Evolutionary conservation across 2,329 filamentous ascomycete species (phyloP), one percentile per base, ranked within the genome.

Genomic region (Plectosphaerella cucumerina): DNA sequence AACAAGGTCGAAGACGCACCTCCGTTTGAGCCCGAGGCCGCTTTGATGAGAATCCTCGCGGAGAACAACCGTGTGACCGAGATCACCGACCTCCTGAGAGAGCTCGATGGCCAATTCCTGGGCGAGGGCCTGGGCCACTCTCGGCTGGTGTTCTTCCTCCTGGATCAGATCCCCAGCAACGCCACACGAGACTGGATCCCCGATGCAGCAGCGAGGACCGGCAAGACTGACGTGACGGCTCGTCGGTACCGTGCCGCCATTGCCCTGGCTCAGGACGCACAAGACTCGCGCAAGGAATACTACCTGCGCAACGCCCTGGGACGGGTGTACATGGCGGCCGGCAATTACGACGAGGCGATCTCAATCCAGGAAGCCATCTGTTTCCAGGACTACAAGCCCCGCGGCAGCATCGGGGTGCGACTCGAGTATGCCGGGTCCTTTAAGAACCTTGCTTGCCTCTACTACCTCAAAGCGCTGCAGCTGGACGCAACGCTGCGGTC

Each of bases 391-490:
- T 70, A 70, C 49, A 66, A 70, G 4, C 65, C 70, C 0, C 60
- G 69, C 5, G 70, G 70, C 6, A 72, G 67, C 39, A 63, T 73
- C 5, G 62, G 67, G 1, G 70, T 69, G 1, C 62, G 70, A 1
- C 62, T 70, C 18, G 68, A 68, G 5, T 69, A 71, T 23, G 67
- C 70, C 5, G 60, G 68, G 3, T 71, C 70, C 1, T 71, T 73
- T 50, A 69, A 71, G 51, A 66, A 65, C 17, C 61, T 73, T 2
- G 69, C 70, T 0, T 59, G 60, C 0, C 54, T 72, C 26, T 73
- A 73, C 55, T 55, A 23, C 0, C 46, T 57, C 10, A 54, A 56
- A 21, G 52, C 50, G 12, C 54, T 57, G 9, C 44, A 47, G 20
- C 18, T 54, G 10, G 54, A 53, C 22, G 47, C 49, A 11, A 49